A percentile compares a stretch with the other conserved stretches of the same genome.
Conservation (phyloP, 495 filamentous ascomycete genomes). For the Cudoniella acicularis region DNA sequence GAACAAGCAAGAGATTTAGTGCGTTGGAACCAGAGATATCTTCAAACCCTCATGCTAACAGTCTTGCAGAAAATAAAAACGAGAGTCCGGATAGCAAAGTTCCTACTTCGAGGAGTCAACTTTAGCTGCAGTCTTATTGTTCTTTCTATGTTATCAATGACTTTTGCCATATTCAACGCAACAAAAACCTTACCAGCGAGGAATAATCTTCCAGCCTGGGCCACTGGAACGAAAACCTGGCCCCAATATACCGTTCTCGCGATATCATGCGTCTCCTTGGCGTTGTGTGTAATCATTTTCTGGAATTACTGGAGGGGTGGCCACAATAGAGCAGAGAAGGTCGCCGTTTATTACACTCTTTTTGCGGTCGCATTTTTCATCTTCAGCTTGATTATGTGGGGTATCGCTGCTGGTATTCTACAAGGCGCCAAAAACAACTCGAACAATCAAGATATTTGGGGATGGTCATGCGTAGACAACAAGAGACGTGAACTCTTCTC, state of each 20-base stretch:
- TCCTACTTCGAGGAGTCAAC: conserved; percentile 87
- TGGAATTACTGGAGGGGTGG: conserved; percentile 86
- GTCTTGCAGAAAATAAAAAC: conserved; percentile 79
- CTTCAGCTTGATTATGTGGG: conserved; percentile 93
- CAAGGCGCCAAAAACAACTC: conserved; percentile 70
- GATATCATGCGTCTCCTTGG: conserved; percentile 75
- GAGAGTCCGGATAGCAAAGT: conserved; percentile 89
- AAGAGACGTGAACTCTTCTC: conserved; percentile 69
- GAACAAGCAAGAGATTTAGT: conserved; percentile 83
- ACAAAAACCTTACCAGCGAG: conserved; percentile 69
- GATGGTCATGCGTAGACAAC: conserved; percentile 92
- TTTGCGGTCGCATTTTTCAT: conserved; percentile 92
- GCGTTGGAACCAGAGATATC: conserved; percentile 42
- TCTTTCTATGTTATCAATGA: conserved; percentile 77
- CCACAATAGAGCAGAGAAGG: conserved; percentile 84
- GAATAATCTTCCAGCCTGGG: conserved; percentile 81
- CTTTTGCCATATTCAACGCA: conserved; percentile 84
- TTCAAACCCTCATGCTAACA: conserved; percentile 11
- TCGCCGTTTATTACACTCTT: conserved; percentile 86
- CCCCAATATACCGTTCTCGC: conserved; percentile 79
- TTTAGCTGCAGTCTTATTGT: conserved; percentile 96
- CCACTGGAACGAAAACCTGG: conserved; percentile 74
- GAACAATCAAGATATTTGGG: conserved; percentile 86
- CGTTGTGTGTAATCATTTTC: conserved; percentile 76
- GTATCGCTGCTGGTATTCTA: conserved; percentile 77